Conservation (phyloP, 1,284 basidiomycete species). For the Salmacisia buchloeana region DNA sequence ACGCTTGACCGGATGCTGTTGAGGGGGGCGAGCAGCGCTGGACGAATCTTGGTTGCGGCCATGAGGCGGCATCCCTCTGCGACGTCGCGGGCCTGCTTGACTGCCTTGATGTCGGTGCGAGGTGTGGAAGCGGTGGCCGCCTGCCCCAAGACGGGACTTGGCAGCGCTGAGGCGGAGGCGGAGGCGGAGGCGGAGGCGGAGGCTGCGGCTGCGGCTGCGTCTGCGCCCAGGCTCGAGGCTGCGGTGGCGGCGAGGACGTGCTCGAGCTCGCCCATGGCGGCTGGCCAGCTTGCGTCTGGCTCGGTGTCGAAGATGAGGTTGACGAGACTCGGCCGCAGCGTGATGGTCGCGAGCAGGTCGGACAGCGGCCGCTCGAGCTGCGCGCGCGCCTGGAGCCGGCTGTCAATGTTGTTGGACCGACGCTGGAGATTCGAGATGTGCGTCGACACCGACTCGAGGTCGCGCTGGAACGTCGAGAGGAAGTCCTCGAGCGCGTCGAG, state of each 20-base stretch:
- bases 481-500: conserved; percentile 81
- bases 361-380: conserved; percentile 81
- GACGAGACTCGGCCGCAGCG: conserved; percentile 73
- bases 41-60: conserved; percentile 82
- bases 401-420: conserved; percentile 81
- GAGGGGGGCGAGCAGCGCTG: conserved; percentile 75
- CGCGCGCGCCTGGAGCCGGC: conserved; percentile 71
- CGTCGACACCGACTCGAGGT: conserved; percentile 84
- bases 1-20: conserved; percentile 75
- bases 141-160: background rate
- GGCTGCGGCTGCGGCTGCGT: background rate
- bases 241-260: conserved; percentile 62
- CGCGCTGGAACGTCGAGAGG: conserved; percentile 87
- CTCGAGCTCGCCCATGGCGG: conserved; percentile 73
- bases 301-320: conserved; percentile 78
- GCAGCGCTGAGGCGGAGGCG: background rate
- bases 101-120: conserved; percentile 61
- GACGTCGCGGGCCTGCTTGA: conserved; percentile 72
- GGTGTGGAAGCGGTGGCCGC: background rate
- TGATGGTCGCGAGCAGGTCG: conserved; percentile 70
- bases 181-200: background rate
- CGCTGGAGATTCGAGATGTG: conserved; percentile 90
- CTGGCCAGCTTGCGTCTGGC: conserved; percentile 63
- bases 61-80: conserved; percentile 78
- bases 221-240: background rate